Evolutionary conservation across 2,329 filamentous ascomycete genomes (phyloP), one percentile per base, ranked within the genome.

Genomic region (Helotiales sp.): DNA sequence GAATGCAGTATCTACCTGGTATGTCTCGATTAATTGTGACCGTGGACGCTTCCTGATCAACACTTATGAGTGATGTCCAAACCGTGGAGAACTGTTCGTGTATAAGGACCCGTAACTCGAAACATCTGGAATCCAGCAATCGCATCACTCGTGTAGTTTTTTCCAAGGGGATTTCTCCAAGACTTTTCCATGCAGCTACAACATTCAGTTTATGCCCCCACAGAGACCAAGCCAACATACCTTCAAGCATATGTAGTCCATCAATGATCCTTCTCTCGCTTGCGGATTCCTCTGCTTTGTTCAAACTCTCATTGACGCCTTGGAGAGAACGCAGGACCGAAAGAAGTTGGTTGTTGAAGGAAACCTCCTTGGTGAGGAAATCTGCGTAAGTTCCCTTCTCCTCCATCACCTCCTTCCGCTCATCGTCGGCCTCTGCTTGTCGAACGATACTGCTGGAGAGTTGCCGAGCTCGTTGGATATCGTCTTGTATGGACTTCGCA

Each of bases 401-500:
- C 43, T 71, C 52, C n/a, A 73, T 30, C 26, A 47, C 67, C 20
- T 71, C 70, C 5, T 67, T n/a, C 43, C 86, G 82, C 1, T 82
- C 78, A 70, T 85, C 81, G 2, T 86, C 87, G 1, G 83, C 87
- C 75, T 95, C 91, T 61, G 93, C 90, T 74, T 93, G 87, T 52
- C 89, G 86, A 5, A 95, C 86, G 66, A 98, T 96, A 66, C 93
- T 89, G 75, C 89, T 89, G 24, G 95, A 93, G 40, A 93, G 89
- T 17, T 87, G 85, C 74, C 93, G 90, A 26, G 93, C 95, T 55
- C 88, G 87, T 74, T 92, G 88, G 71, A 97, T 95, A 76, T 97
- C 95, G 69, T 90, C 87, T 78, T 97, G 93, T 7, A 97, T 86
- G 61, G 90, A 88, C 79, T 93, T 93, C 57, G 94, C 93, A 78